Evolutionary conservation across 495 filamentous ascomycete species (phyloP).

Genomic region (Aspergillus bertholletiae): DNA sequence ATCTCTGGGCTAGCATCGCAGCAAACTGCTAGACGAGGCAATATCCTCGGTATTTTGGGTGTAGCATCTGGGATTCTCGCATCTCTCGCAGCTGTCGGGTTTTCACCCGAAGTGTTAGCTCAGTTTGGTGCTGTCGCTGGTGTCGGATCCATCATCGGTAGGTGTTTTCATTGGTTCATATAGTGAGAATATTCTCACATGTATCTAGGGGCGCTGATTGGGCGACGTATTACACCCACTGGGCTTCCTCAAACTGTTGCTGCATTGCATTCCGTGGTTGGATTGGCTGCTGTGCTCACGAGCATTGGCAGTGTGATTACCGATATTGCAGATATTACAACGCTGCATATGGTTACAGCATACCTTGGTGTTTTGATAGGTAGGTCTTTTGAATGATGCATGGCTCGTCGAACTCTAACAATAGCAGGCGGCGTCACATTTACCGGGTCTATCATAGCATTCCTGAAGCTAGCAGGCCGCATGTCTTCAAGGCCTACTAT

Average conservation of each 20-base stretch:
- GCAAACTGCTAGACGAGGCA: slow-evolving; percentile 72
- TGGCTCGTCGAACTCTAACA: slow-evolving; percentile 1
- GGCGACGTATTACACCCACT: slow-evolving; percentile 77
- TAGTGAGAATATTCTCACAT: neutral
- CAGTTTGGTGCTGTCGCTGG: slow-evolving; percentile 72
- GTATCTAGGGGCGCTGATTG: slow-evolving; percentile 60
- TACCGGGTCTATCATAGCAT: slow-evolving; percentile 78
- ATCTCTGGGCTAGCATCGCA: slow-evolving; percentile 72
- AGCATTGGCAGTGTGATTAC: slow-evolving; percentile 79
- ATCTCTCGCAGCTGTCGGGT: slow-evolving; percentile 73
- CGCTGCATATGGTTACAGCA: slow-evolving; percentile 71
- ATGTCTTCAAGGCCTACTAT: slow-evolving; percentile 72
- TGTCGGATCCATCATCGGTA: slow-evolving; percentile 56
- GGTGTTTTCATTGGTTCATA: neutral
- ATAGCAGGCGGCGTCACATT: slow-evolving; percentile 66
- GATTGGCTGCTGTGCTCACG: slow-evolving; percentile 75
- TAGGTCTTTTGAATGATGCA: slow-evolving; percentile 5
- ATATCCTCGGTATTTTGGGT: slow-evolving; percentile 76
- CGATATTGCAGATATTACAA: slow-evolving; percentile 59
- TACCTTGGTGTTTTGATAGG: slow-evolving; percentile 78
- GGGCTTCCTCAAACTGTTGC: slow-evolving; percentile 80
- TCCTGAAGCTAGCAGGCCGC: slow-evolving; percentile 71
- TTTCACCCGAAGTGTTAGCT: slow-evolving; percentile 64
- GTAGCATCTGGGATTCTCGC: slow-evolving; percentile 74
- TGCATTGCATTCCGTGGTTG: slow-evolving; percentile 77